Percentiles rank a stretch among this genome's conserved stretches.
Evolutionary conservation across 257 asterid genomes (phyloP).

Genomic region (Echites panduratus): DNA sequence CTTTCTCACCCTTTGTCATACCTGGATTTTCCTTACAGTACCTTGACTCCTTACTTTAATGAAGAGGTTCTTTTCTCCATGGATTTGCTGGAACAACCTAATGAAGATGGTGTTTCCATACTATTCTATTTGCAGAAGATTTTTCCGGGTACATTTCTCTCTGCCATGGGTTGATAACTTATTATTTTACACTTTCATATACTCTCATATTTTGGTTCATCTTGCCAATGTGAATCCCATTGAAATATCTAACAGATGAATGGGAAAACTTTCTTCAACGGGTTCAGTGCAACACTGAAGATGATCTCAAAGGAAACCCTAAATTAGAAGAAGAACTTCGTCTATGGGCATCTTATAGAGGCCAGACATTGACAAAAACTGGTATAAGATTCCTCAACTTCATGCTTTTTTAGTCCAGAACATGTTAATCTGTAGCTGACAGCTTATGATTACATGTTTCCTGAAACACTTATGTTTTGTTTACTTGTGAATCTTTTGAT

Average conservation of each 20-base stretch:
- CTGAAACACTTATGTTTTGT: slow-evolving; percentile 11
- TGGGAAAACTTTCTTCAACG: slow-evolving; percentile 93
- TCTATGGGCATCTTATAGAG: slow-evolving; percentile 95
- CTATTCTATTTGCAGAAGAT: slow-evolving; percentile 88
- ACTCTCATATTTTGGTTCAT: slow-evolving; percentile 4
- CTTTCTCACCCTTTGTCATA: slow-evolving; percentile 10
- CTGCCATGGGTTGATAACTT: slow-evolving; percentile 17
- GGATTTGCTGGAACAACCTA: slow-evolving; percentile 61
- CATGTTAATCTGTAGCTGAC: slow-evolving; percentile 8
- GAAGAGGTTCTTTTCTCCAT: slow-evolving; percentile 89
- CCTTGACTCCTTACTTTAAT: slow-evolving; percentile 79
- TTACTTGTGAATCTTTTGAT: slow-evolving; percentile 6
- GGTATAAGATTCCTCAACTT: slow-evolving; percentile 33
- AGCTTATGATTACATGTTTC: not conserved
- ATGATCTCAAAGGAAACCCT: slow-evolving; percentile 55
- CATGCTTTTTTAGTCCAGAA: slow-evolving; percentile 10
- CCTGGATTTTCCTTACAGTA: slow-evolving; percentile 37
- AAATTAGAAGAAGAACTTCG: slow-evolving; percentile 80
- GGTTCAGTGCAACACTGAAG: slow-evolving; percentile 61
- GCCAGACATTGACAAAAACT: slow-evolving; percentile 94
- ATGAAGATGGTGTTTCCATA: slow-evolving; percentile 97
- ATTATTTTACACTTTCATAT: slow-evolving; percentile 11
- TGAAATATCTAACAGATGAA: slow-evolving; percentile 50
- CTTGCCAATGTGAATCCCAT: slow-evolving; percentile 14
- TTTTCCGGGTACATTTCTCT: slow-evolving; percentile 58